Base-by-base conservation (phyloP, 345 rosid species). In the Iberis pinnata region DNA sequence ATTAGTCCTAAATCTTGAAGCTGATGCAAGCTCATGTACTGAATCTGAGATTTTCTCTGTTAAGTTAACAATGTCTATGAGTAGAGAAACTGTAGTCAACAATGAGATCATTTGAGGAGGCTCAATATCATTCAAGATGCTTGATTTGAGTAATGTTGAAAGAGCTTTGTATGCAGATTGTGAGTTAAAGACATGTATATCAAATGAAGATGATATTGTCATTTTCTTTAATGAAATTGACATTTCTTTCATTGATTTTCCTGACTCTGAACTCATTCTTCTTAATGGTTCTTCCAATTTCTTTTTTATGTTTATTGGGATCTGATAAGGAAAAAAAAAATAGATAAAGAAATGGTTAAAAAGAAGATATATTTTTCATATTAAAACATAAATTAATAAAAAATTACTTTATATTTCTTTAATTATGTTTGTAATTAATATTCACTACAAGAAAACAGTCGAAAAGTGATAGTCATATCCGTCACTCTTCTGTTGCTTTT, bases 221-320 rank as follows among this genome's bases (percentile, higher is more conserved):
- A 81, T 82, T 36, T 56, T 73, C 69, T 66, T 73, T 15, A 77
- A 12, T 49, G 83, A 70, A 27, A n/a, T 17, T 2, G 89, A 70
- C 39, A 85, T n/a, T 63, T 80, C 84, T 64, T 72, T 80, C 27
- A 82, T 39, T 58, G 87, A 73, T 48, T 61, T 70, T 10, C 80
- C 85, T 1, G 70, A 75, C 64, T 81, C 89, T 16, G 10, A 14
- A 75, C 86, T 73, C 70, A 81, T 68, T 18, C 66, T 62, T 48
- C 66, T 72, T 71, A 82, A 77, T 45, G 70, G 61, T 36, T 69
- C 82, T 57, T 75, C 59, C 31, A 85, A 24, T 57, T 51, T 51
- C 29, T 32, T 64, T 26, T 61, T 58, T 2, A 72, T 53, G 57
- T 76, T 79, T 29, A n/a, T n/a, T 19, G 93, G 63, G 18, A 61